Evolutionary conservation across 2,329 filamentous ascomycete genomes (phyloP), one percentile per base, ranked within the genome.

Genomic region (Venturia nashicola): DNA sequence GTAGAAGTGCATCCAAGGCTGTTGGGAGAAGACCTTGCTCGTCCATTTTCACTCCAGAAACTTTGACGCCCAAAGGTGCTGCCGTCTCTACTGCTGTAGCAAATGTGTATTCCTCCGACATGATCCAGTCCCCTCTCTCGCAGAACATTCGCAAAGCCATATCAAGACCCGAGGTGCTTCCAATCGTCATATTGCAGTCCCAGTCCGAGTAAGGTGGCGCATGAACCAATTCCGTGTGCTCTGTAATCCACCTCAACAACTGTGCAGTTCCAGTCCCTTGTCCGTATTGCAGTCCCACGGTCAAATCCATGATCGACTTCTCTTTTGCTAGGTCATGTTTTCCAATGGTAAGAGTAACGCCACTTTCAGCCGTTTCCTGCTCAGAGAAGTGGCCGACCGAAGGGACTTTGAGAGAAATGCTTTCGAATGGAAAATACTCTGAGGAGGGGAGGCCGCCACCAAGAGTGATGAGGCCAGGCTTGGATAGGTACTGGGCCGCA

Each of bases 101-200:
- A 77, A 97, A 99, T 46, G 90, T 93, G 75, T 93, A 97, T 71
- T 93, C 88, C 75, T 97, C 94, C 9, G 90, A 92, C 27, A 97
- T 76, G 60, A 97, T 79, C 65, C 86, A 84, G 72, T 97, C 91
- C 0, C 86, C 85, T 8, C 88, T 83, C 65, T 85, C 81, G 68
- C 86, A 87, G 67, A 99, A 86, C 82, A 97, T 88, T 62, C 94
- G 85, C 55, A 96, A 78, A 1, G 88, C 82, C 75, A 93, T 88
- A 71, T 97, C 94, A 68, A 96, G 82, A 0, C 90, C 87, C 32
- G 86, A 90, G 0, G 94, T 97, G 75, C 87, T 94, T 62, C 93
- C 94, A 48, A 93, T 83, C 2, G 87, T 92, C 78, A 97, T 81
- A 63, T 86, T 87, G 70, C 90, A 90, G 67, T 84, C 82, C 94